phyloP scores from a whole-genome alignment of 176 grass and related monocot species.

The Poa annua region DNA sequence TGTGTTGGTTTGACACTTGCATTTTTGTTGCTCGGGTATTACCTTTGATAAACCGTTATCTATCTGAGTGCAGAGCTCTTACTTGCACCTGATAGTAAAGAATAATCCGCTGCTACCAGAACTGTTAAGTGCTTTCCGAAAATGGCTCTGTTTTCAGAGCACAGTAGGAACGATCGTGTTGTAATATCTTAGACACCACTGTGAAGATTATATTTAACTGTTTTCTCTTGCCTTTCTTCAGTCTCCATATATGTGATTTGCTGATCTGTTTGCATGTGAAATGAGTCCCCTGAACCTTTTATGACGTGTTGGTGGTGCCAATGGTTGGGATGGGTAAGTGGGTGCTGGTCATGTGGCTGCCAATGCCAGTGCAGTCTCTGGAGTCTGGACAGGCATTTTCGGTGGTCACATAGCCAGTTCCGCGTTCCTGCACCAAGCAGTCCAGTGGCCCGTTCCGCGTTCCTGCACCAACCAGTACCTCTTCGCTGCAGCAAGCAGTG shows the following conservation, averaged over 20 bases:
- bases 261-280: neutral
- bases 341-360: too few species aligned
- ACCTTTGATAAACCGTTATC: slow-evolving; percentile 26
- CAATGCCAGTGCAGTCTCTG: too few species aligned
- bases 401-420: too few species aligned
- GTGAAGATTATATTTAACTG: slow-evolving; percentile 2
- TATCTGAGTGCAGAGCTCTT: slow-evolving; percentile 40
- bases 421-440: too few species aligned
- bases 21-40: slow-evolving; percentile 43
- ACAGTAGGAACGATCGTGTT: slow-evolving; percentile 25
- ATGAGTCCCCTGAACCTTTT: neutral
- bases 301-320: neutral
- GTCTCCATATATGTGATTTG: neutral
- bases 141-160: slow-evolving; percentile 30
- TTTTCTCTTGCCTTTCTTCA: neutral
- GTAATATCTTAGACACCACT: slow-evolving; percentile 29
- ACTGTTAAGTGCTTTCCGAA: slow-evolving; percentile 30
- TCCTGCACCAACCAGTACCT: too few species aligned
- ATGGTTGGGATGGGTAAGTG: too few species aligned
- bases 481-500: too few species aligned
- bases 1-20: slow-evolving; percentile 38
- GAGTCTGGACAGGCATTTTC: too few species aligned
- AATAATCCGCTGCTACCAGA: slow-evolving; percentile 53
- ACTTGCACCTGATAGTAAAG: slow-evolving; percentile 44
- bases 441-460: too few species aligned